Evolutionary conservation across 2,329 filamentous ascomycete genomes (phyloP).

Genomic region (Reticulascus tulasneorum): DNA sequence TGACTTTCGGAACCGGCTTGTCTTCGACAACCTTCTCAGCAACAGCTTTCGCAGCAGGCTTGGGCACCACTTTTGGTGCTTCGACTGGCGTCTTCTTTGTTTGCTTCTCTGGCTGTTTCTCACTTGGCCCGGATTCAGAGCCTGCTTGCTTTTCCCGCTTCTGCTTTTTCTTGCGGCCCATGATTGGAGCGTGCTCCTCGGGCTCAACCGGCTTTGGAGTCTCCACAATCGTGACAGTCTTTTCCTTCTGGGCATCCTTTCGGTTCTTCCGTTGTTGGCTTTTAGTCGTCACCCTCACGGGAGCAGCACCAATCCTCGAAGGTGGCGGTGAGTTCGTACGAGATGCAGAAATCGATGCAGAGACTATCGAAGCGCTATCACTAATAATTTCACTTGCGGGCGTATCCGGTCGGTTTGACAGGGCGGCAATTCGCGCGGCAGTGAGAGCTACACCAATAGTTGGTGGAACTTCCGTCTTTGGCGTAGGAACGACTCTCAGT

Average conservation of each 20-base stretch:
- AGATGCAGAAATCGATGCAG: constrained; percentile 63
- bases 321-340: constrained; percentile 69
- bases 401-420: constrained; percentile 59
- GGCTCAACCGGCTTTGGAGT: constrained; percentile 47
- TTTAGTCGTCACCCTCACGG: constrained; percentile 68
- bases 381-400: constrained; percentile 70
- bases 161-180: constrained; percentile 80
- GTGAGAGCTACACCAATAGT: constrained; percentile 11
- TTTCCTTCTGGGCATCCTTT: constrained; percentile 63
- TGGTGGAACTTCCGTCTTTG: constrained; percentile 55
- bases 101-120: constrained; percentile 11
- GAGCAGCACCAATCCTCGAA: constrained; percentile 59
- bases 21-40: constrained; percentile 21
- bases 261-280: constrained; percentile 75
- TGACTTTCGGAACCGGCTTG: constrained; percentile 14
- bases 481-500: constrained; percentile 64
- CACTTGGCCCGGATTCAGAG: constrained; percentile 16
- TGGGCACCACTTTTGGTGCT: constrained; percentile 6
- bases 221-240: constrained; percentile 51
- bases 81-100: constrained; percentile 15
- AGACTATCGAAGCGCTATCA: constrained; percentile 73
- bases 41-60: constrained; percentile 9
- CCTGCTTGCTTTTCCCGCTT: constrained; percentile 62
- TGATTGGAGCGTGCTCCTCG: constrained; percentile 64
- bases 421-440: constrained; percentile 37